phyloP scores from a whole-genome alignment of 129 eudicot species.

The Flaveria bidentis region DNA sequence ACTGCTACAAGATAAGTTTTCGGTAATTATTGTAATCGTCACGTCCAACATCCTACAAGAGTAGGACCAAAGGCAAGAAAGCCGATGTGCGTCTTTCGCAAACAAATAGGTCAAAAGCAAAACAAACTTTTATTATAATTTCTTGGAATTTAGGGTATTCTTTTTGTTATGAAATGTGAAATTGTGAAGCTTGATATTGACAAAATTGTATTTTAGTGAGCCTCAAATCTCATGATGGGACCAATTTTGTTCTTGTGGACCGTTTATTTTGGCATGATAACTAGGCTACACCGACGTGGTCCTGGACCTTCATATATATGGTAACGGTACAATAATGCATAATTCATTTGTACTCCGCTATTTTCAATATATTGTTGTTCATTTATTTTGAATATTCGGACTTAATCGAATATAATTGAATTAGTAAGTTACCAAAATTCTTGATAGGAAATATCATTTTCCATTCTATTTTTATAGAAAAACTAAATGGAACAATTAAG shows the following conservation, averaged over 20 bases:
- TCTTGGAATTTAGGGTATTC: neutral
- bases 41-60: neutral
- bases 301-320: constrained; percentile 2
- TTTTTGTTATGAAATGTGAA: neutral
- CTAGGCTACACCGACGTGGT: constrained; percentile 25
- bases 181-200: constrained; percentile 2
- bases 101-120: neutral
- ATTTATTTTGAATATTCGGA: constrained; percentile 7
- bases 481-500: no score
- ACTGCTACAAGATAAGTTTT: neutral
- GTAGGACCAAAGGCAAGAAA: constrained; percentile 15
- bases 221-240: constrained; percentile 14
- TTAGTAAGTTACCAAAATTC: neutral
- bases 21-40: neutral
- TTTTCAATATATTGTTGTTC: neutral
- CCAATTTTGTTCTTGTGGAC: neutral
- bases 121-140: neutral
- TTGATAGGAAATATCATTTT: no score
- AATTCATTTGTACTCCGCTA: neutral
- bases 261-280: constrained; percentile 7
- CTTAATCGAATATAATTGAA: neutral
- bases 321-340: constrained; percentile 1
- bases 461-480: no score
- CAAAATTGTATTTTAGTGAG: neutral
- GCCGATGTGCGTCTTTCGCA: neutral